These are phyloP conservation scores for Sungouiella blattae DNA, from an alignment of 805 yeast species.

Conservation along the genomic window DNA sequence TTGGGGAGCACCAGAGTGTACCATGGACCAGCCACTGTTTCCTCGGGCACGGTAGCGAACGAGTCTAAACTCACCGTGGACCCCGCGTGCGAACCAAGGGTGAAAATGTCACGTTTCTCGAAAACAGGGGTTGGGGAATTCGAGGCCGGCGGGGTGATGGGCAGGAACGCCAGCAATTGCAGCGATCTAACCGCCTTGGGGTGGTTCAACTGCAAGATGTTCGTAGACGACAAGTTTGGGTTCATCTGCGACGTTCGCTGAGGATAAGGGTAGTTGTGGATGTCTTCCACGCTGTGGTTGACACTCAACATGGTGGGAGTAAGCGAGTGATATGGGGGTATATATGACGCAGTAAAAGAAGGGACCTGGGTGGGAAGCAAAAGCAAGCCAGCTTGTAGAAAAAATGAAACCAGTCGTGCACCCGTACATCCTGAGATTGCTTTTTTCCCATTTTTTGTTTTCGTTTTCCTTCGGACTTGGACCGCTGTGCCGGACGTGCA, in stretches of 20 bases:
- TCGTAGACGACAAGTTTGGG: slow-evolving; percentile 35
- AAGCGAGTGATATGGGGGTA: no score
- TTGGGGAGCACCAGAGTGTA: slow-evolving; percentile 5
- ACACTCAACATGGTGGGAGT: slow-evolving; percentile 12
- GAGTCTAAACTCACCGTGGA: slow-evolving; percentile 1
- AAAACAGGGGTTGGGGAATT: slow-evolving; percentile 28
- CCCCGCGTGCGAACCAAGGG: background rate
- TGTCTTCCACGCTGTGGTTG: slow-evolving; percentile 15
- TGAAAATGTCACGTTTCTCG: slow-evolving; percentile 12
- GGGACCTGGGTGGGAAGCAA: background rate
- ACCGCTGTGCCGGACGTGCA: no score
- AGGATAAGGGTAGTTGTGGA: slow-evolving; percentile 11
- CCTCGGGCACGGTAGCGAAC: background rate
- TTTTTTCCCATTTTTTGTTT: background rate
- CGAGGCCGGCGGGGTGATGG: slow-evolving; percentile 34
- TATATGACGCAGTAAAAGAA: background rate
- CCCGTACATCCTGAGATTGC: background rate
- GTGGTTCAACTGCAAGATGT: slow-evolving; percentile 26
- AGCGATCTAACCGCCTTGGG: slow-evolving; percentile 18
- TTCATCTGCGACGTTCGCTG: slow-evolving; percentile 25
- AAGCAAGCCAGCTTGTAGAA: background rate
- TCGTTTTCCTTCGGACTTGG: no score
- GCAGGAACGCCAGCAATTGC: slow-evolving; percentile 20
- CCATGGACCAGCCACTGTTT: background rate
- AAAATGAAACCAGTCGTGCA: no score